phyloP scores from a whole-genome alignment of 441 rosid genomes.

The Viola pubescens region DNA sequence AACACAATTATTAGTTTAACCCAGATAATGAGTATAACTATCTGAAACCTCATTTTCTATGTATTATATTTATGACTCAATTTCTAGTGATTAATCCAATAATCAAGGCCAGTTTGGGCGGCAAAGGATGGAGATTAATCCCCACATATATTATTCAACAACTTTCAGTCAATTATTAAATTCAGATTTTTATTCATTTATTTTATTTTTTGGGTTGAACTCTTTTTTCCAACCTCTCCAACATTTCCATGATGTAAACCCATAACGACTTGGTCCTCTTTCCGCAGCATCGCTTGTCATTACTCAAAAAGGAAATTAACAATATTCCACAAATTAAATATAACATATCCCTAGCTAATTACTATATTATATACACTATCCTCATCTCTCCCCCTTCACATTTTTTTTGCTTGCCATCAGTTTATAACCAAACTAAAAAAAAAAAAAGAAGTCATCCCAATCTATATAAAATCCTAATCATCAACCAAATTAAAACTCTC shows the following conservation, averaged over 20 bases:
- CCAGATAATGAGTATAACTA: too few relatives aligned
- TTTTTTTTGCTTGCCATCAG: conserved; percentile 13
- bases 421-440: background rate
- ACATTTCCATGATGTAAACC: conserved; percentile 17
- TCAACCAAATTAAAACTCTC: background rate
- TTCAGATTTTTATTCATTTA: background rate
- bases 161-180: too few relatives aligned
- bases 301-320: conserved; percentile 9
- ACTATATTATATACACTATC: background rate
- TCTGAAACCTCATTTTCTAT: too few relatives aligned
- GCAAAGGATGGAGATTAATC: background rate
- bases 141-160: too few relatives aligned
- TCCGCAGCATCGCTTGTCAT: background rate
- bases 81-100: too few relatives aligned
- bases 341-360: background rate
- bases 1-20: too few relatives aligned
- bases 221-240: background rate
- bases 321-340: conserved; percentile 1
- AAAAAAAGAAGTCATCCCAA: too few relatives aligned
- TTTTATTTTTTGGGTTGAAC: conserved; percentile 9
- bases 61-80: too few relatives aligned
- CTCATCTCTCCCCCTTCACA: conserved; percentile 5
- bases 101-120: conserved; percentile 3
- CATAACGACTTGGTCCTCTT: conserved; percentile 25
- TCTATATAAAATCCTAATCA: background rate